phyloP scores from a whole-genome alignment of 176 grass and related monocot genomes.

The Hsuehochloa calcarea region DNA sequence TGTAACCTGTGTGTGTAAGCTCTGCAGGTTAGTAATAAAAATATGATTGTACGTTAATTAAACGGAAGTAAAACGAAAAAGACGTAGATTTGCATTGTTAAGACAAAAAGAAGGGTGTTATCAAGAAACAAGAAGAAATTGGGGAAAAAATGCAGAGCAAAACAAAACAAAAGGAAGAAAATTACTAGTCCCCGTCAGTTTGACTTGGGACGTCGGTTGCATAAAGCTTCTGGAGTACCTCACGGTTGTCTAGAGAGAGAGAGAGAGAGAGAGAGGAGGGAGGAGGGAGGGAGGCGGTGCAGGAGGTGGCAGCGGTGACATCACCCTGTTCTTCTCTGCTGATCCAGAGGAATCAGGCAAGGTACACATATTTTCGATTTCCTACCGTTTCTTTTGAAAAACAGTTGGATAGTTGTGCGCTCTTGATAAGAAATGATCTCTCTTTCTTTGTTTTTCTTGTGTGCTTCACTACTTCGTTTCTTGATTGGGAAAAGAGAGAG shows the following conservation, averaged over 20 bases:
- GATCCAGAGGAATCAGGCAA: background rate
- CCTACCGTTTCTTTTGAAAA: background rate
- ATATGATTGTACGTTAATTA: constrained; percentile 20
- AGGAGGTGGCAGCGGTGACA: background rate
- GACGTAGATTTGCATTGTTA: background rate
- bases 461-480: background rate
- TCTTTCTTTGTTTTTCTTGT: background rate
- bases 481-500: background rate
- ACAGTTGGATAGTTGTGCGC: background rate
- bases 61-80: background rate
- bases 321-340: constrained; percentile 12
- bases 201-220: constrained; percentile 41
- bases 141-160: background rate
- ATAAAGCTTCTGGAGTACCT: constrained; percentile 30
- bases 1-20: background rate
- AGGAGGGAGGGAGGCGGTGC: background rate
- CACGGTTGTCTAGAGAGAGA: background rate
- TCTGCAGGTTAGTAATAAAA: background rate
- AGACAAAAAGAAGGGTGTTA: background rate
- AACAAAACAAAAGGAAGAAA: background rate
- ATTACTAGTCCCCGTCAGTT: constrained; percentile 21
- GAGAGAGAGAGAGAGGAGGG: background rate
- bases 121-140: background rate
- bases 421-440: background rate
- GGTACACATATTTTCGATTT: constrained; percentile 12